These are phyloP conservation scores for Ceratocystiopsis minuta DNA, from an alignment of 2,329 filamentous ascomycete species.

Conservation along the genomic window DNA sequence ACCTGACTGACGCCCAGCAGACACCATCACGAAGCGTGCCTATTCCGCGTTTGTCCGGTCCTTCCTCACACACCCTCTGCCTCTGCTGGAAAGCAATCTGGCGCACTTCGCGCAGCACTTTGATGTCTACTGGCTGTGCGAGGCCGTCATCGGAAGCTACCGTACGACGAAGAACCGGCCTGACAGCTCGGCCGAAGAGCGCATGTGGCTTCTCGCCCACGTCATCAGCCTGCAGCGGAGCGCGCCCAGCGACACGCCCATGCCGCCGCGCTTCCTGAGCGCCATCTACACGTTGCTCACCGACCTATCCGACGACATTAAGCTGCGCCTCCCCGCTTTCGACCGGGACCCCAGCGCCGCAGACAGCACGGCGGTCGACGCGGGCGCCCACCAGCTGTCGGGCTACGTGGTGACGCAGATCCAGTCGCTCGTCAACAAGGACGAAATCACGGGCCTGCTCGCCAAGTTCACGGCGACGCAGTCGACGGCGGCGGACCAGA, in stretches of 20 bases:
- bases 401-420: conserved; percentile 49
- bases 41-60: conserved; percentile 21
- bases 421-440: conserved; percentile 53
- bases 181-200: conserved; percentile 19
- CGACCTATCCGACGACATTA: conserved; percentile 31
- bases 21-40: conserved; percentile 5
- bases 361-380: conserved; percentile 8
- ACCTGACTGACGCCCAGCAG: too few species aligned
- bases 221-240: conserved; percentile 39
- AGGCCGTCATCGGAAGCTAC: conserved; percentile 22
- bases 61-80: conserved; percentile 21
- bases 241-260: conserved; percentile 10
- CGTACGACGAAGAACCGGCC: conserved; percentile 11
- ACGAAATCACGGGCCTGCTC: conserved; percentile 50
- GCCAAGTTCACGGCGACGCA: conserved; percentile 19
- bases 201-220: conserved; percentile 49
- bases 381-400: background rate
- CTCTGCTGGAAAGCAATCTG: conserved; percentile 23
- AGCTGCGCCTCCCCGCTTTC: conserved; percentile 20
- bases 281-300: conserved; percentile 37
- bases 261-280: conserved; percentile 26
- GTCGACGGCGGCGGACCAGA: conserved; percentile 7
- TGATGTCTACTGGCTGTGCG: conserved; percentile 22
- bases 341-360: too few species aligned
- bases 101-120: conserved; percentile 19